A percentile compares a stretch with the other conserved stretches of the same genome.
phyloP scores from a whole-genome alignment of 2,329 filamentous ascomycete species.

The Aspergillus fumigatus region DNA sequence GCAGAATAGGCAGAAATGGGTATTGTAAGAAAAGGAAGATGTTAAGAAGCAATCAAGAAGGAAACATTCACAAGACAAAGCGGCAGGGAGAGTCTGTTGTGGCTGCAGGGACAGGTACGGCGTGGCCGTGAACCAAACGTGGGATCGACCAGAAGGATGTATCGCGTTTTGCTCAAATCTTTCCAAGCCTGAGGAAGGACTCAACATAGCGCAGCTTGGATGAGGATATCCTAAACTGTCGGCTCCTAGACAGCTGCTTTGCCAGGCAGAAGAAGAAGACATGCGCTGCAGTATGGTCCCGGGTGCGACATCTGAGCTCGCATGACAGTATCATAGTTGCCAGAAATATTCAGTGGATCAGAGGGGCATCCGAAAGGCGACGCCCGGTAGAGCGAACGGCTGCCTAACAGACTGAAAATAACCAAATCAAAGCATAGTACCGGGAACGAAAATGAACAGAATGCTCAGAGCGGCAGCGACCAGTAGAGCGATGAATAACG shows the following conservation, averaged over 20 bases:
- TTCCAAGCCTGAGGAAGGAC: background rate
- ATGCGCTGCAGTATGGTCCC: background rate
- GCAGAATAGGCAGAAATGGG: constrained; percentile 26
- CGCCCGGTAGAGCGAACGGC: background rate
- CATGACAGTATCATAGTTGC: background rate
- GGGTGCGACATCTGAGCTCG: background rate
- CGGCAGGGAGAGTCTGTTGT: constrained; percentile 10
- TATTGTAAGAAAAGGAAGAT: constrained; percentile 28
- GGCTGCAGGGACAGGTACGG: too few relatives aligned
- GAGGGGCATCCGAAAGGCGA: background rate
- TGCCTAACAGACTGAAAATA: background rate
- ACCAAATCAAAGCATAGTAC: constrained; percentile 48
- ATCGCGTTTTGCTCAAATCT: background rate
- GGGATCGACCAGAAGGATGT: background rate
- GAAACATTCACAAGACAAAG: constrained; percentile 22
- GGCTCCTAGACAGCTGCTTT: background rate
- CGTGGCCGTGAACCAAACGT: background rate
- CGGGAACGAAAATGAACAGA: constrained; percentile 92
- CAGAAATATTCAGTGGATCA: background rate
- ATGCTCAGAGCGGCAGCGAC: constrained; percentile 79
- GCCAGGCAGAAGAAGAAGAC: background rate
- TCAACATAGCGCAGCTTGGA: background rate
- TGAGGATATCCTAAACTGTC: background rate
- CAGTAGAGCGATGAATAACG: constrained; percentile 68
- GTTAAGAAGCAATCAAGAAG: constrained; percentile 7